phyloP scores from a whole-genome alignment of 441 rosid genomes.

The Populus trichocarpa region DNA sequence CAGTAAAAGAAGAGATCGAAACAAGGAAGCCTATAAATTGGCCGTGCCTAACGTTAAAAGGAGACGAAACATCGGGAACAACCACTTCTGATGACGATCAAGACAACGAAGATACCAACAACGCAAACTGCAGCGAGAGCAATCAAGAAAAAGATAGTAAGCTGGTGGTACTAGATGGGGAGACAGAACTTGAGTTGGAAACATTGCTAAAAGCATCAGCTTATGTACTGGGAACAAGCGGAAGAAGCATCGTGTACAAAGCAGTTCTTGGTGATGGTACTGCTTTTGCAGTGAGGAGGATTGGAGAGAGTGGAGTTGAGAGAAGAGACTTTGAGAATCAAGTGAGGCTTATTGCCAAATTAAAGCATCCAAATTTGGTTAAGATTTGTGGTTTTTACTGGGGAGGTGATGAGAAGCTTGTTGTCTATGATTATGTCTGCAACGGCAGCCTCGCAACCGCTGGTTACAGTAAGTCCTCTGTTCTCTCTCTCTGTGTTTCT shows the following conservation, averaged over 20 bases:
- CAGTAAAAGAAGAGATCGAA: conserved; percentile 30
- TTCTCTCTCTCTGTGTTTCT: neutral
- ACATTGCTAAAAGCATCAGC: conserved; percentile 79
- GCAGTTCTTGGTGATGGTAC: conserved; percentile 66
- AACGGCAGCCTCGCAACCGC: conserved; percentile 60
- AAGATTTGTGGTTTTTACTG: conserved; percentile 71
- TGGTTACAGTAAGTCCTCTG: conserved; percentile 46
- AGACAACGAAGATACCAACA: conserved; percentile 12
- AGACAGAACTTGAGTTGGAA: conserved; percentile 65
- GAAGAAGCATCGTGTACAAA: conserved; percentile 64
- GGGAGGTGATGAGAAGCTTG: conserved; percentile 82
- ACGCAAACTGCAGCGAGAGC: neutral
- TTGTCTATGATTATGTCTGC: conserved; percentile 62
- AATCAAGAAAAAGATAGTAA: conserved; percentile 24
- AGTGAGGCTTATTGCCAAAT: conserved; percentile 47
- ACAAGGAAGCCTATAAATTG: conserved; percentile 34
- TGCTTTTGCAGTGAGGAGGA: conserved; percentile 69
- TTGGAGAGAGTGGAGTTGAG: conserved; percentile 57
- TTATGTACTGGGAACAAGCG: conserved; percentile 58
- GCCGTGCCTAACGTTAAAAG: conserved; percentile 48
- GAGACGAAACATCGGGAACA: conserved; percentile 39
- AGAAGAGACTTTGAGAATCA: conserved; percentile 64
- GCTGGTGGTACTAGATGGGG: conserved; percentile 59
- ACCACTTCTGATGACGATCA: conserved; percentile 53
- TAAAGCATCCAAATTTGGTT: conserved; percentile 74